Conservation (phyloP, 2,329 filamentous ascomycete genomes). For the Fusarium fujikuroi region DNA sequence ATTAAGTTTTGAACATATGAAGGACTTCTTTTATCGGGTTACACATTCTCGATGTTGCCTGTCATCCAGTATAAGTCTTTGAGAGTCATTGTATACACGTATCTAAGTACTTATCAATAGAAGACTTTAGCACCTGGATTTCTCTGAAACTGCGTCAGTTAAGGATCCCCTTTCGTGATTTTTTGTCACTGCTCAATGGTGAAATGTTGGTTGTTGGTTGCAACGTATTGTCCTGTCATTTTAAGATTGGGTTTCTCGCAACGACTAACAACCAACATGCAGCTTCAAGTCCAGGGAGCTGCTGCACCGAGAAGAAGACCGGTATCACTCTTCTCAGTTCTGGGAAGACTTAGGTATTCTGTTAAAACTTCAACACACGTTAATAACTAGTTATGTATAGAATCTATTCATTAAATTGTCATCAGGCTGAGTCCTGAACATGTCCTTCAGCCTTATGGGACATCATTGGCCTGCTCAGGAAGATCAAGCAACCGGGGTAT, state of each 20-base stretch:
- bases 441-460: background rate
- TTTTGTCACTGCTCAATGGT: too few species aligned
- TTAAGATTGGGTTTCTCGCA: background rate
- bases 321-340: background rate
- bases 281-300: background rate
- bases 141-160: too few species aligned
- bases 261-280: background rate
- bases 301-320: background rate
- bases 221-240: background rate
- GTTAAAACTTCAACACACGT: rapidly evolving
- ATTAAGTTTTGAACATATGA: background rate
- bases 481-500: background rate
- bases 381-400: background rate
- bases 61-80: background rate
- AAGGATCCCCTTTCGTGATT: background rate
- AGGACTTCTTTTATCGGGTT: background rate
- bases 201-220: background rate
- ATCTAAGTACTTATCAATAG: background rate
- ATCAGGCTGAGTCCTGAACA: background rate
- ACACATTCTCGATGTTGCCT: background rate
- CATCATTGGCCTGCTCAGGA: background rate
- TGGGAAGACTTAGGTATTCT: rapidly evolving
- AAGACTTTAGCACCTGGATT: background rate
- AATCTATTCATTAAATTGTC: background rate
- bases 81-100: too few species aligned